Conservation (phyloP, 1,139 yeast species). For the Meyerozyma guilliermondii region DNA sequence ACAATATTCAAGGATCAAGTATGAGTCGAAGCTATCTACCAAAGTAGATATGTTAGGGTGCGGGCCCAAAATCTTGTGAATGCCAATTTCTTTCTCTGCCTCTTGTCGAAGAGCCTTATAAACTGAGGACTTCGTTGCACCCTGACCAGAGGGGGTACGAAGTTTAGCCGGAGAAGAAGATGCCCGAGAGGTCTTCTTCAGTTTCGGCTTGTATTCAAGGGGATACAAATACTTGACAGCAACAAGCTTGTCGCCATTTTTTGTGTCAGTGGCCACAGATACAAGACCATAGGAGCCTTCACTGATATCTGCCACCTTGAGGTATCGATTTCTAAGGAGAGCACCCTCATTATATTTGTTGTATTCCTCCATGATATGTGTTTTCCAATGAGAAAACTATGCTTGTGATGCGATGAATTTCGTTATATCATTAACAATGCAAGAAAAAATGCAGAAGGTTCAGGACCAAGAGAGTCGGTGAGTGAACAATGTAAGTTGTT, state of each 20-base stretch:
- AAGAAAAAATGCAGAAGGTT: neutral
- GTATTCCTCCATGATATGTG: conserved; percentile 38
- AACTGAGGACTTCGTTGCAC: conserved; percentile 8
- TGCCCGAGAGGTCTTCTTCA: conserved; percentile 18
- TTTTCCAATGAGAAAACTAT: neutral
- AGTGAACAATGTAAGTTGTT: too few relatives aligned
- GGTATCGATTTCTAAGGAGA: conserved; percentile 58
- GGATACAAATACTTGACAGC: conserved; percentile 81
- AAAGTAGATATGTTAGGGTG: conserved; percentile 63
- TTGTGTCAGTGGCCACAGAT: conserved; percentile 73
- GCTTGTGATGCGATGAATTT: neutral
- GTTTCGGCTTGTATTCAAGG: conserved; percentile 28
- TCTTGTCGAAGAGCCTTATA: conserved; percentile 47
- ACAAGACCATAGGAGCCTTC: conserved; percentile 95
- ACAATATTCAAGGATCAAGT: conserved; percentile 81
- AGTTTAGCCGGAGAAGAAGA: conserved; percentile 37
- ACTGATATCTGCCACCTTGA: conserved; percentile 71
- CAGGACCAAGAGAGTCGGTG: too few relatives aligned
- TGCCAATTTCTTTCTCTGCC: conserved; percentile 73
- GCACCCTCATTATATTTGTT: conserved; percentile 57
- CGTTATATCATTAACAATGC: conserved; percentile 1
- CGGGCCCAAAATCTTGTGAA: conserved; percentile 64
- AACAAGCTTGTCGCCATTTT: conserved; percentile 48
- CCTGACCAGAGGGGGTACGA: conserved; percentile 15
- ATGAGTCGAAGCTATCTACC: conserved; percentile 74